phyloP scores from a whole-genome alignment of 306 rosid genomes.

The Cicer cuneatum region DNA sequence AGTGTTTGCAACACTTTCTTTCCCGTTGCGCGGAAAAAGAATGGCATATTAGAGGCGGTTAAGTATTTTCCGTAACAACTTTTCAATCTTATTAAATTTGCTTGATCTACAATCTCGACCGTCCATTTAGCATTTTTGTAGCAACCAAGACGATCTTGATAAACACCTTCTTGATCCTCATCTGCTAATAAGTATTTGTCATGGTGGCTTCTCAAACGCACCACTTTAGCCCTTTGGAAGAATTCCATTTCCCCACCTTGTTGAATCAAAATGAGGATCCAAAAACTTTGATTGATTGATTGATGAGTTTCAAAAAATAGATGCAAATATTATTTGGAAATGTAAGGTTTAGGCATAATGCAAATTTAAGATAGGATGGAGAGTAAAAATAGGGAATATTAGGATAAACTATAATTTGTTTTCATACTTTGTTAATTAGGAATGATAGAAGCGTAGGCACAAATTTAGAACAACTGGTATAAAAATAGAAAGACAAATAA shows the following conservation, averaged over 20 bases:
- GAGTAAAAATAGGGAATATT: not conserved
- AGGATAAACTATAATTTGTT: conserved; percentile 2
- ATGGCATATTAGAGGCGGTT: conserved; percentile 69
- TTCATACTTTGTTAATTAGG: not conserved
- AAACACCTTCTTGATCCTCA: conserved; percentile 57
- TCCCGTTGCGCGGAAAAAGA: conserved; percentile 64
- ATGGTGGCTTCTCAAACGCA: conserved; percentile 73
- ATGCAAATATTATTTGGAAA: not conserved
- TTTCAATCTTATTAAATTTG: conserved; percentile 52
- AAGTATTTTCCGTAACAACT: conserved; percentile 71
- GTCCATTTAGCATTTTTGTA: conserved; percentile 65
- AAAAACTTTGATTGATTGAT: not conserved
- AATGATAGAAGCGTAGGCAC: not conserved
- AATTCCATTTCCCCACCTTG: conserved; percentile 59
- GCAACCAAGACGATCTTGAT: conserved; percentile 66
- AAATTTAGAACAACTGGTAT: conserved; percentile 15
- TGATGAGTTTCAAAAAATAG: not conserved
- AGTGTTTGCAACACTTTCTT: conserved; percentile 71
- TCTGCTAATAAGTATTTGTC: conserved; percentile 70
- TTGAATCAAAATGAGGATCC: not conserved
- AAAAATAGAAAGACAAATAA: not conserved
- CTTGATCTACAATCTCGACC: conserved; percentile 53
- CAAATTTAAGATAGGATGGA: conserved; percentile 12
- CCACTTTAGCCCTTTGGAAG: conserved; percentile 60
- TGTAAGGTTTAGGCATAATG: not conserved